phyloP scores from a whole-genome alignment of 2,329 filamentous ascomycete species.

The Colletotrichum sublineola region DNA sequence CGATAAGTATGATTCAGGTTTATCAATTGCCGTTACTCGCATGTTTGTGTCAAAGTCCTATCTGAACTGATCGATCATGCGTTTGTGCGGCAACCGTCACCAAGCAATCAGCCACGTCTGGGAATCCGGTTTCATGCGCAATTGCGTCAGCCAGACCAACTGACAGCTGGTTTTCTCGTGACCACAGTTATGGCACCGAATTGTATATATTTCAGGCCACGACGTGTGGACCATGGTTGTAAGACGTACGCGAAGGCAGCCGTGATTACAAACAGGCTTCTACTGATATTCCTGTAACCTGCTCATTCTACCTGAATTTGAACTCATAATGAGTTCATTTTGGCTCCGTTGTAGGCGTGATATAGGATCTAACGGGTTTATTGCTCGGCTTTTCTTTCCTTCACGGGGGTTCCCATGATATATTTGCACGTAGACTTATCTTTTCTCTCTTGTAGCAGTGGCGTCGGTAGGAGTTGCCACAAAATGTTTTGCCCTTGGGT shows the following conservation, averaged over 20 bases:
- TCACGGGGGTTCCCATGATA: background rate
- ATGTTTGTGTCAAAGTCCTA: background rate
- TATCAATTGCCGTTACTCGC: background rate
- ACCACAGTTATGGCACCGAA: background rate
- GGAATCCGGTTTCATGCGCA: background rate
- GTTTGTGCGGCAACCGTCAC: background rate
- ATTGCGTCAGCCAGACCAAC: background rate
- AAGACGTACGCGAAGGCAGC: background rate
- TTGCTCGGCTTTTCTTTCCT: background rate
- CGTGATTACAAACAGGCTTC: background rate
- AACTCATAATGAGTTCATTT: background rate
- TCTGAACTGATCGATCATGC: background rate
- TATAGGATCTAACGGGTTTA: background rate
- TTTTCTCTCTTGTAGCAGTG: background rate
- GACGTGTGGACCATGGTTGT: background rate
- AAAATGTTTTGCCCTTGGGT: background rate
- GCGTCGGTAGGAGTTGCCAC: background rate
- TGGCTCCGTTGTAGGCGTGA: background rate
- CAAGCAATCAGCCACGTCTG: background rate
- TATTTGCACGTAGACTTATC: background rate
- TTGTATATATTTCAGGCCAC: too few species aligned
- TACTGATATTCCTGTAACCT: background rate
- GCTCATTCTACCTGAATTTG: background rate
- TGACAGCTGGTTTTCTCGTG: background rate
- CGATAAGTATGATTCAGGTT: background rate